Base-by-base conservation (phyloP, 2,329 filamentous ascomycete genomes). In the Aspergillus thermomutatus region DNA sequence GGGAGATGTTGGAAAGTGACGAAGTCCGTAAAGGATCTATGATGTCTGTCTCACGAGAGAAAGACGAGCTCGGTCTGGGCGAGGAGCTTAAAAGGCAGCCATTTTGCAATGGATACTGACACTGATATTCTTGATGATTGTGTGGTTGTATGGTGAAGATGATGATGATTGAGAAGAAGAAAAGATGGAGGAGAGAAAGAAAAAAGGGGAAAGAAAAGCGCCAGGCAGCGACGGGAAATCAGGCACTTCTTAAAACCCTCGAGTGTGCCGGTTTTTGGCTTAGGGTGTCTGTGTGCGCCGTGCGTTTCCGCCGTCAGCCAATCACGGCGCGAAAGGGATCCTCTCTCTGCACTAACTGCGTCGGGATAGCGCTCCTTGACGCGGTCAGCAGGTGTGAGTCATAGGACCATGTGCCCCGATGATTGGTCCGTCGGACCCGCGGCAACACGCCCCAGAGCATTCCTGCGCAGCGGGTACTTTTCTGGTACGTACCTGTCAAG, bases 21-120 rank as follows among this genome's bases (percentile, higher is more conserved):
- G 61, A 60, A 56, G 64, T 68, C 64, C 66, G 61, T 59, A 58
- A 64, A 57, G 72, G 66, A 73, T 68, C 64, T 72, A 78, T 77
- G 54, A 60, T 78, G 75, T 72, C 74, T 70, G 69, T 70, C 69
- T 71, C 69, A 56, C 55, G 58, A 46, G 62, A 71, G 69, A 72
- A 69, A 74, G 72, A 75, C 70, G 69, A 66, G 64, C 50, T 60
- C 55, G 63, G 55, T 54, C 59, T 61, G 62, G 59, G 64, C 56
- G 62, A 60, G 58, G 63, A 64, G 66, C 66, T 73, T 78, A 78
- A 66, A 71, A 71, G 64, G 70, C 64, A 62, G 62, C 72, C 75
- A 79, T 79, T 65, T 65, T 73, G 71, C 46, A 57, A 53, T 60
- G 63, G 54, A 63, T 61, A 52, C 57, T 66, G 60, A 65, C 57